Base-by-base conservation (phyloP, 1,139 yeast species). In the Diutina scorzettiae region DNA sequence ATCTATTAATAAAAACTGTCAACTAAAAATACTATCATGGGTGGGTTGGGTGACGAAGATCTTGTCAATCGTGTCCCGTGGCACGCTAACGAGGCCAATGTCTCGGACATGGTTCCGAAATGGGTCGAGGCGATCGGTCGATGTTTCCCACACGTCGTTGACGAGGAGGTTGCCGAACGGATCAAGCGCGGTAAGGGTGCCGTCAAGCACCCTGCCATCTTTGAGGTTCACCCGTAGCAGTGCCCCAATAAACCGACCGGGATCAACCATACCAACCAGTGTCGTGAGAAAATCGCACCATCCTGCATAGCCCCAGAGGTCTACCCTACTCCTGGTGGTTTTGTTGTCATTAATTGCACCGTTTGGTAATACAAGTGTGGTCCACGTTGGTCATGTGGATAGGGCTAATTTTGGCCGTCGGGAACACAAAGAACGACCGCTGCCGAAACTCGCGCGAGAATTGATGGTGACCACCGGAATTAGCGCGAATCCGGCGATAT, bases 61-160 rank as follows among this genome's bases (percentile, higher is more conserved):
- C 12, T 23, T n/a, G 6, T 4, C n/a, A 12, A 34, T 23, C 3
- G 39, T 34, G 19, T 14, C 57, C 46, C 60, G 53, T 1, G 73
- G 73, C 3, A 69, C 62, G 54, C 74, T 69, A n/a, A 67, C 72
- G 46, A 69, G 54, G 0, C 73, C 74, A 41, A 68, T 52, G 42
- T 64, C 68, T 51, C 74, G 54, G 27, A 48, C 51, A 45, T 63
- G 69, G 17, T 48, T 31, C 3, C 49, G 49, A 4, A 48, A 44
- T 2, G 48, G 43, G 43, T 59, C 50, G 20, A 65, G 46, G 37
- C 51, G 53, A 44, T 62, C 69, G 2, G 44, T 44, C 0, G 68
- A 57, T 20, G 58, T 57, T 46, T 69, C 73, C 44, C 49, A 56
- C 3, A 60, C 64, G 45, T 65, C 58, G 12, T 66, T 57, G 42